Conservation (phyloP, 106 monocot genomes). For the Xerophyta viscosa region DNA sequence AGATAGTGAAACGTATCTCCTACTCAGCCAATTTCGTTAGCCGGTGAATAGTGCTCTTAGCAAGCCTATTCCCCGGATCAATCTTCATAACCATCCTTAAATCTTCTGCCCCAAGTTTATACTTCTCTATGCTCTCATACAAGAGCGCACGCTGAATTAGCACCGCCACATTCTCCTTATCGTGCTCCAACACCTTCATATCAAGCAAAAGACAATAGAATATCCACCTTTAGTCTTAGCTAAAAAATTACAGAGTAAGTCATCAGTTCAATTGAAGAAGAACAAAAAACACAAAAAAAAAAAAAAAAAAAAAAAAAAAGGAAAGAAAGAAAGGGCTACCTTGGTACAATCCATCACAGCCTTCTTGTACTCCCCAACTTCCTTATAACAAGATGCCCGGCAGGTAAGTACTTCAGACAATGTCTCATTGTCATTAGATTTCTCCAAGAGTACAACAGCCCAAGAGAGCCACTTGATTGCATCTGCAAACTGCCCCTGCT, state of each 20-base stretch:
- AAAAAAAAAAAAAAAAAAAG: too few species aligned
- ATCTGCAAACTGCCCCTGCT: constrained; percentile 93
- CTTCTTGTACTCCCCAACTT: constrained; percentile 98
- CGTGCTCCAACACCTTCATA: constrained; percentile 65
- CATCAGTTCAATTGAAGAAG: too few species aligned
- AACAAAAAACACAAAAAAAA: background rate
- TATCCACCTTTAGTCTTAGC: too few species aligned
- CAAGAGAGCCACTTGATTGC: constrained; percentile 97
- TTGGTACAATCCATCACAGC: constrained; percentile 92
- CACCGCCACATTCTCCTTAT: constrained; percentile 69
- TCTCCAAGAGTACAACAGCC: constrained; percentile 72
- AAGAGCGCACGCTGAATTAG: constrained; percentile 90
- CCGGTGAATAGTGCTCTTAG: constrained; percentile 87
- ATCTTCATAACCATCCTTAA: constrained; percentile 84
- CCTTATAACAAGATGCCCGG: constrained; percentile 90
- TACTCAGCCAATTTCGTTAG: constrained; percentile 79
- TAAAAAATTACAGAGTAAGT: too few species aligned
- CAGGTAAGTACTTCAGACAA: constrained; percentile 55
- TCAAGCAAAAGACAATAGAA: too few species aligned
- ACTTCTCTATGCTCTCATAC: constrained; percentile 87
- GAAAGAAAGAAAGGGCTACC: too few species aligned
- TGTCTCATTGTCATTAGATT: constrained; percentile 37
- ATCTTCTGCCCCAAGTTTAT: constrained; percentile 80
- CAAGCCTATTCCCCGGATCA: constrained; percentile 84
- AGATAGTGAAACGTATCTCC: background rate